Evolutionary conservation across 805 yeast genomes (phyloP), one percentile per base, ranked within the genome.

Genomic region (Wickerhamiella allomyrinae): DNA sequence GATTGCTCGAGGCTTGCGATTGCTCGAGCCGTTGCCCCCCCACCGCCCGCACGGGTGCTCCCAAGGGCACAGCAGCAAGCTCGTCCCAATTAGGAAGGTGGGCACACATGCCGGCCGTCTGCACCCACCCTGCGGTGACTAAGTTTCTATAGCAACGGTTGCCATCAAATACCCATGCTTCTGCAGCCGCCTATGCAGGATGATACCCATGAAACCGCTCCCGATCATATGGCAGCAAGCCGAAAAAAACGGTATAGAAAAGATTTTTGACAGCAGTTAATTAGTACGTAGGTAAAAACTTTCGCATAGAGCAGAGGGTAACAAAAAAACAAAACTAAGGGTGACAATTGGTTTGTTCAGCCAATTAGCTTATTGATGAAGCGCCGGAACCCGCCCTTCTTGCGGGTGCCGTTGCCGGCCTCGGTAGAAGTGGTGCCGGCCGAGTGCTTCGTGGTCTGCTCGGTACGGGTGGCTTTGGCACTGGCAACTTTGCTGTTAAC

Each of bases 321-420:
- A n/a, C n/a, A n/a, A n/a, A n/a, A n/a, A n/a, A n/a, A n/a, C n/a
- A n/a, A n/a, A n/a, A n/a, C n/a, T n/a, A n/a, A n/a, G n/a, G n/a
- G n/a, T n/a, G n/a, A n/a, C n/a, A n/a, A n/a, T n/a, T n/a, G n/a
- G n/a, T n/a, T 5, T n/a, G 11, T 29, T 13, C 10, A 31, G 21
- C 34, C 34, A 20, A 31, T 5, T 13, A 31, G 34, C 19, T 39
- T 34, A 37, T 41, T 39, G 34, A 46, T 40, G 22, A 46, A 42
- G 8, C 47, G 47, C 34, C 36, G 40, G 37, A 46, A 20, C n/a
- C 36, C 29, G 41, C 43, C 39, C 24, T 24, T 41, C 21, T 31
- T 31, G 21, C 21, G 20, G 25, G 10, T 10, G 25, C 25, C 25
- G 7, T 7, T 8, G 21, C n/a, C 21, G 21, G 21, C 3, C 13